A percentile compares a stretch with the other conserved stretches of the same genome.
Evolutionary conservation across 495 filamentous ascomycete genomes (phyloP).

Genomic region (Glonium stellatum): DNA sequence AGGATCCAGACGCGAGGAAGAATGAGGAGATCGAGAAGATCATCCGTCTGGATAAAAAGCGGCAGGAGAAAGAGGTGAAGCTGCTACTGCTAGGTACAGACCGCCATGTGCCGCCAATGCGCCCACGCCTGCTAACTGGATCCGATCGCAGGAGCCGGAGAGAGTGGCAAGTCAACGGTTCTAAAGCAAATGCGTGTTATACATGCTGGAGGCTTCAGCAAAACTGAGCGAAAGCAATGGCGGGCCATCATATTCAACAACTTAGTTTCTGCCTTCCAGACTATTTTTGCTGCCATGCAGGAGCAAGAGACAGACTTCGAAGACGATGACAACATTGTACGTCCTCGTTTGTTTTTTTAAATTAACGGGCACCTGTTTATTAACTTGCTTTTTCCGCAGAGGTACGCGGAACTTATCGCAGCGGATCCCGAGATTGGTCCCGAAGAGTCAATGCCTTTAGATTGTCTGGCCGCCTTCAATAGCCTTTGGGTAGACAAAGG

Average conservation of each 20-base stretch:
- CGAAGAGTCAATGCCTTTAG: slow-evolving; percentile 86
- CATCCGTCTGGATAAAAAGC: slow-evolving; percentile 90
- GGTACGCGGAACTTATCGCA: slow-evolving; percentile 37
- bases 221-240: slow-evolving; percentile 74
- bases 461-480: slow-evolving; percentile 89
- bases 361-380: neutral
- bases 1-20: slow-evolving; percentile 41
- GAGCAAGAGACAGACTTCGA: slow-evolving; percentile 33
- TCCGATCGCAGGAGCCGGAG: slow-evolving; percentile 72
- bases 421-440: slow-evolving; percentile 79
- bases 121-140: slow-evolving; percentile 1
- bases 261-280: slow-evolving; percentile 77
- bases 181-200: slow-evolving; percentile 98
- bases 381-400: slow-evolving; percentile 25
- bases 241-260: slow-evolving; percentile 99
- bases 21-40: slow-evolving; percentile 99
- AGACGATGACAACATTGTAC: slow-evolving; percentile 33
- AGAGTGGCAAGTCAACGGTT: slow-evolving; percentile 99
- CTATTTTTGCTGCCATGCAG: slow-evolving; percentile 30
- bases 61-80: slow-evolving; percentile 97
- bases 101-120: neutral
- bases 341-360: neutral
- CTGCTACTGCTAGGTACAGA: slow-evolving; percentile 92
- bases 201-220: slow-evolving; percentile 72
- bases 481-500: slow-evolving; percentile 90